A percentile compares a stretch with the other conserved stretches of the same genome.
These are phyloP conservation scores for Solanum tacnaense DNA, from an alignment of 257 asterid genomes.

Conservation along the genomic window DNA sequence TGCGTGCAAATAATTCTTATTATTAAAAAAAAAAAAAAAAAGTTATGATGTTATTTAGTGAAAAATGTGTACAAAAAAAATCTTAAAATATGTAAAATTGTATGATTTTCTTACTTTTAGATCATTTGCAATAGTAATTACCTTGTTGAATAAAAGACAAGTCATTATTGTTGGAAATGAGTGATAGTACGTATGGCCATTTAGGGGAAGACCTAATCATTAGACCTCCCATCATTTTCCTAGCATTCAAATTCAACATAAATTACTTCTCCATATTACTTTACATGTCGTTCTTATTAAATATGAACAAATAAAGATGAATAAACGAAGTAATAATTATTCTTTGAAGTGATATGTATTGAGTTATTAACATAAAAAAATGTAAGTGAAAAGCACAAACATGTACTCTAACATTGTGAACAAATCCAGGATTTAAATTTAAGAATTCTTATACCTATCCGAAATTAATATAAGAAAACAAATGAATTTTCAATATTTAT, in stretches of 20 bases:
- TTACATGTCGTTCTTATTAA: neutral
- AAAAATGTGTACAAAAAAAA: neutral
- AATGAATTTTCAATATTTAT: neutral
- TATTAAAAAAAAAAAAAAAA: neutral
- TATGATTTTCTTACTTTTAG: neutral
- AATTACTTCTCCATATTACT: neutral
- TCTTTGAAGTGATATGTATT: neutral
- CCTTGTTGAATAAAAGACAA: conserved; percentile 10
- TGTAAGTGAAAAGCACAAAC: neutral
- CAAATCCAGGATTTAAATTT: neutral
- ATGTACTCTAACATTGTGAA: neutral
- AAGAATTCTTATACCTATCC: neutral
- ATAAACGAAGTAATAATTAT: neutral
- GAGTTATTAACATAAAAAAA: neutral
- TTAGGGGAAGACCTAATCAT: conserved; percentile 34
- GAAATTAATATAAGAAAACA: neutral
- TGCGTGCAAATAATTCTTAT: neutral
- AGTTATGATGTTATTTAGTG: neutral
- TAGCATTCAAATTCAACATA: conserved; percentile 21
- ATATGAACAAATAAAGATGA: no score
- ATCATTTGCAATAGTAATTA: neutral
- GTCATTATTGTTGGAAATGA: conserved; percentile 3
- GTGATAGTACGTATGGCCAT: conserved; percentile 19
- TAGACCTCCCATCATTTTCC: conserved; percentile 30
- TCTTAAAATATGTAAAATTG: neutral